These are phyloP conservation scores for Schoenoplectus tabernaemontani DNA, from an alignment of 202 grass and related monocot genomes.

Conservation along the genomic window DNA sequence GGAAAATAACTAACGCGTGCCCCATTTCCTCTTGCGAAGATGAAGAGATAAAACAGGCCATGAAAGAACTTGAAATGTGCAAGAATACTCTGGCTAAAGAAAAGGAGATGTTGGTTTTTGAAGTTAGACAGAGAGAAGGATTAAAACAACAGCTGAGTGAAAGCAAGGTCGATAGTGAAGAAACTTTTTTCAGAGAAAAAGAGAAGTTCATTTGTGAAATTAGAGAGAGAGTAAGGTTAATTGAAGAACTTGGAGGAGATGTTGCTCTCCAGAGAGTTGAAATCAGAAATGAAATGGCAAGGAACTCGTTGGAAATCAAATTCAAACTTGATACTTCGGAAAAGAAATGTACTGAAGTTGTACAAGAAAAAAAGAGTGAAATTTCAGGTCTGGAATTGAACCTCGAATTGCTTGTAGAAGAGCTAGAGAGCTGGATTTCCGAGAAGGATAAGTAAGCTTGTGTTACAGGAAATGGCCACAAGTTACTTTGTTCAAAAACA, in stretches of 20 bases:
- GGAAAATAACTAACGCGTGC: too few species aligned
- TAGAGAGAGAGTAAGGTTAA: neutral
- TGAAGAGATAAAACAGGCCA: neutral
- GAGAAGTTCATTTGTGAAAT: conserved; percentile 29
- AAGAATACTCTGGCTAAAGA: conserved; percentile 39
- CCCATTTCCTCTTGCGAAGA: too few species aligned
- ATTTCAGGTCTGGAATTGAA: conserved; percentile 45
- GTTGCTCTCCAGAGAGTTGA: conserved; percentile 7
- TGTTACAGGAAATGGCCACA: conserved; percentile 39
- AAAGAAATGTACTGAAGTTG: conserved; percentile 50
- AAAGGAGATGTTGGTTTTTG: conserved; percentile 31
- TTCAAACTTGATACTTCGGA: conserved; percentile 43
- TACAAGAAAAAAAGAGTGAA: conserved; percentile 58
- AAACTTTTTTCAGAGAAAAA: conserved; percentile 34
- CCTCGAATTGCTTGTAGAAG: conserved; percentile 45
- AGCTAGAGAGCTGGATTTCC: conserved; percentile 43
- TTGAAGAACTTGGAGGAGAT: conserved; percentile 3
- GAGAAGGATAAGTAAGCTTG: conserved; percentile 38
- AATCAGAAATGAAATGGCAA: conserved; percentile 36
- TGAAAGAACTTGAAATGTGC: neutral
- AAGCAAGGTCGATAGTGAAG: conserved; percentile 49
- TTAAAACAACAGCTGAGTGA: conserved; percentile 43
- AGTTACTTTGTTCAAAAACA: conserved; percentile 53
- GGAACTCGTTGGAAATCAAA: conserved; percentile 49
- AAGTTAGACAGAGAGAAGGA: conserved; percentile 35